Percentiles rank a stretch among this genome's conserved stretches.
phyloP scores from a whole-genome alignment of 129 eudicot species.

The Lonicera japonica region DNA sequence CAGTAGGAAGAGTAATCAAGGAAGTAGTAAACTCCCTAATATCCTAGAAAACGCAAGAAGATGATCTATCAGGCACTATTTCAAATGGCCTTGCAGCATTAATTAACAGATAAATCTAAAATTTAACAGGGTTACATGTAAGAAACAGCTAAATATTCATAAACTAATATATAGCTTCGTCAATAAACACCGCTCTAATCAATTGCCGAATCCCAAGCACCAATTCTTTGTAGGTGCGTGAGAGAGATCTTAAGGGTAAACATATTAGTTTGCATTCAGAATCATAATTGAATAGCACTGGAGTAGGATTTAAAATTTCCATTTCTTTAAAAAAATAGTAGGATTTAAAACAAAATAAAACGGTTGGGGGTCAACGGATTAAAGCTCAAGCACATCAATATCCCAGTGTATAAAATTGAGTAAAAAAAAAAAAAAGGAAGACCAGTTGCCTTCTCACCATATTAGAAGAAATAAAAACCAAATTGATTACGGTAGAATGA shows the following conservation, averaged over 20 bases:
- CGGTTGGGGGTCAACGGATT: background rate
- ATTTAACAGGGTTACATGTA: background rate
- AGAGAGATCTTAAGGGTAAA: too few species aligned
- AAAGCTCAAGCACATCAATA: background rate
- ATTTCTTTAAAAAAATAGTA: background rate
- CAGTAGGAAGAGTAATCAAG: constrained; percentile 15
- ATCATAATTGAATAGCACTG: too few species aligned
- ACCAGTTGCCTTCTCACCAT: background rate
- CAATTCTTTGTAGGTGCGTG: too few species aligned
- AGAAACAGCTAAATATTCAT: too few species aligned
- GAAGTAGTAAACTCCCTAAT: constrained; percentile 4
- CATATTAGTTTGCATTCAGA: too few species aligned
- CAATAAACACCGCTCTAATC: too few species aligned
- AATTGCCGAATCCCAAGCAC: too few species aligned
- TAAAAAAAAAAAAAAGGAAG: background rate
- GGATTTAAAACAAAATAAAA: background rate
- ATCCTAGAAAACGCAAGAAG: constrained; percentile 14
- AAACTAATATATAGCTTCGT: too few species aligned
- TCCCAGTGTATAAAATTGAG: background rate
- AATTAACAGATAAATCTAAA: background rate
- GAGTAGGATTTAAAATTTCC: background rate
- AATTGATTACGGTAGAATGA: too few species aligned
- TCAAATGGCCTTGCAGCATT: background rate
- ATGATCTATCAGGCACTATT: background rate
- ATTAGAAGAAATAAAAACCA: background rate